Evolutionary conservation across 345 rosid species (phyloP), one percentile per base, ranked within the genome.

Genomic region (Syzygium aromaticum): DNA sequence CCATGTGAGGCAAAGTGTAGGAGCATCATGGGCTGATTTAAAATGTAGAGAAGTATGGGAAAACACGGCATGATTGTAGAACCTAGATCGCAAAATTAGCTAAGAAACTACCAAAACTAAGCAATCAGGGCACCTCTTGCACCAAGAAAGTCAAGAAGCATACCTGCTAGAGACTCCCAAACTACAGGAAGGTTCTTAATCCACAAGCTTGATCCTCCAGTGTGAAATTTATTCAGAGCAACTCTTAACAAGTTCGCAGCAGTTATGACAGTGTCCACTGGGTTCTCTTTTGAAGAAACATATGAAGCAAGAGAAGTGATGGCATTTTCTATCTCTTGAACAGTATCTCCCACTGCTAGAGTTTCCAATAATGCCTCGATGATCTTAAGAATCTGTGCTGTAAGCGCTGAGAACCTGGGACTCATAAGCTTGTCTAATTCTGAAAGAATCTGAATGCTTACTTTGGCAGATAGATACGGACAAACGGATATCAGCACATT

Each of bases 121-220:
- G 49, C 49, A 73, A 49, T 73, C 1, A 14, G 43, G 38, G 14
- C 14, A 38, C 49, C 80, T 33, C 49, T 27, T 33, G 80, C 80
- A 21, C 80, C 46, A 19, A 67, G 46, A 67, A 88, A 27, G 67
- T 51, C 61, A 89, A 89, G 83, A 86, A 86, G 49, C 84, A 67
- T 91, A 96, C 98, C 99, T 84, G 94, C 93, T 85, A 95, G 33
- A 59, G 96, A 90, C 88, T 88, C 87, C 88, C 86, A 93, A 89
- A 95, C 94, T 46, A 90, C 86, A n/a, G 95, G 93, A 87, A 93
- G 86, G 88, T 91, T 91, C 87, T 77, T 92, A 59, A 88, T 91
- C 91, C 93, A 91, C 14, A 91, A 89, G 52, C 91, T 89, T 43
- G 94, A 88, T 85, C 92, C 94, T 77, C 85, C 87, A n/a, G 57